Percentiles rank a stretch among this genome's conserved stretches.
phyloP scores from a whole-genome alignment of 1,139 yeast genomes.

The Yamadazyma jaroonii region DNA sequence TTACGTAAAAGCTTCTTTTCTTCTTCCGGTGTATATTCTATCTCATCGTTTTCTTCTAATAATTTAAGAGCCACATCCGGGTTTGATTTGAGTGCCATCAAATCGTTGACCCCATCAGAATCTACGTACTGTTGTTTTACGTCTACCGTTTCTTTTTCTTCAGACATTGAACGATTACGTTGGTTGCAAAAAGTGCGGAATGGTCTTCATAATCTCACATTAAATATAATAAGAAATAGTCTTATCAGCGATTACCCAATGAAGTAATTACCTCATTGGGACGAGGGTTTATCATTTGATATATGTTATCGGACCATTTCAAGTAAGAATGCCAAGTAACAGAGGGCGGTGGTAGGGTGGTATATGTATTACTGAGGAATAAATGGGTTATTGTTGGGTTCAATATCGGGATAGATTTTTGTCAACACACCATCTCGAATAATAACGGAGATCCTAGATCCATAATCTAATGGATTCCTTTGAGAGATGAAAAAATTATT shows the following conservation, averaged over 20 bases:
- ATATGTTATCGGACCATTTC: no score
- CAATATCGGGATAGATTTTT: constrained; percentile 5
- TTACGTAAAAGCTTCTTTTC: constrained; percentile 26
- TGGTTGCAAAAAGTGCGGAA: no score
- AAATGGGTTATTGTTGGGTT: constrained; percentile 4
- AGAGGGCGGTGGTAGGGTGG: no score
- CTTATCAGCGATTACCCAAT: no score
- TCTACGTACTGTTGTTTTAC: constrained; percentile 1
- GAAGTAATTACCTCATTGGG: no score
- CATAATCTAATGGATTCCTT: constrained; percentile 5
- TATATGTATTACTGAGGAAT: no score
- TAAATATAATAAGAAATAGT: no score
- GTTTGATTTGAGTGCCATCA: constrained; percentile 3
- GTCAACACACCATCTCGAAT: constrained; percentile 1
- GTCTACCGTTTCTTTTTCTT: constrained; percentile 2
- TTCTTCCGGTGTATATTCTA: constrained; percentile 12
- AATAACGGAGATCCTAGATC: constrained; percentile 3
- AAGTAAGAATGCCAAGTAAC: no score
- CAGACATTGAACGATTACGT: not conserved
- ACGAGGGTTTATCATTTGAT: no score
- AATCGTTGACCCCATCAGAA: constrained; percentile 1
- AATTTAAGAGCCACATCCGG: constrained; percentile 6
- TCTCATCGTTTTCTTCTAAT: constrained; percentile 14
- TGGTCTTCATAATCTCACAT: no score
- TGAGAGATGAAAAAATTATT: constrained; percentile 3